phyloP scores from a whole-genome alignment of 495 filamentous ascomycete species.

The Penicillium parvum region DNA sequence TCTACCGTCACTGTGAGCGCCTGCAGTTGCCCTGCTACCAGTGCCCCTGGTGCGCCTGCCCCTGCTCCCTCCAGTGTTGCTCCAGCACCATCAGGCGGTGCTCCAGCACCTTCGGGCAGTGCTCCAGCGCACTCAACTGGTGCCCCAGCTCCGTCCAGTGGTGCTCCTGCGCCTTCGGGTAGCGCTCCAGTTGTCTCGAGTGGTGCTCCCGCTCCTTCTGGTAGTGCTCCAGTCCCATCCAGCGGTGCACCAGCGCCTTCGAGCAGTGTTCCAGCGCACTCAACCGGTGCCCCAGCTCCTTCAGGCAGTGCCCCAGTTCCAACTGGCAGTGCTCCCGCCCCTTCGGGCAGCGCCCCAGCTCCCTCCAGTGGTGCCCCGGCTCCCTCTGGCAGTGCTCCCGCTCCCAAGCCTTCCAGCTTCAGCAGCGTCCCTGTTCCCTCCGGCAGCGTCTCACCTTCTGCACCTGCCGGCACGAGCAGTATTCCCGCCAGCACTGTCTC shows the following conservation, averaged over 20 bases:
- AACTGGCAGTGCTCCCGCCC: constrained; percentile 1
- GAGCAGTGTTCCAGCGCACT: not conserved
- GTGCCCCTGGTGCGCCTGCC: constrained; percentile 9
- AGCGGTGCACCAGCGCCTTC: not conserved
- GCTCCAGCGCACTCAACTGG: not conserved
- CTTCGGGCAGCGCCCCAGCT: not conserved
- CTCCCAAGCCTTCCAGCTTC: not conserved
- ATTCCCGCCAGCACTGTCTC: not conserved
- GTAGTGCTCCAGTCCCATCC: not conserved
- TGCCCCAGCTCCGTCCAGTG: not conserved
- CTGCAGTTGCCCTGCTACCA: constrained; percentile 16
- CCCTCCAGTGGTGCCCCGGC: not conserved
- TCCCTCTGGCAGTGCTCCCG: constrained; percentile 5
- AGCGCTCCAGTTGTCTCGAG: not conserved
- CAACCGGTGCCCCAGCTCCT: not conserved
- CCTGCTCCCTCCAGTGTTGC: constrained; percentile 1
- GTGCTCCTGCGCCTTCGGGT: no score
- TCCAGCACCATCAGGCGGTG: not conserved
- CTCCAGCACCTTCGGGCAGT: not conserved
- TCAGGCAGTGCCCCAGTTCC: not conserved
- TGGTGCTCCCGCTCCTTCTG: not conserved
- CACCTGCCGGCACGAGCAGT: not conserved
- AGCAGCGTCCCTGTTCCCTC: not conserved
- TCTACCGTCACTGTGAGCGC: constrained; percentile 23
- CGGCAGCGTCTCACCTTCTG: no score